Evolutionary conservation across 495 filamentous ascomycete genomes (phyloP), one percentile per base, ranked within the genome.

Genomic region (Daldinia grandis): DNA sequence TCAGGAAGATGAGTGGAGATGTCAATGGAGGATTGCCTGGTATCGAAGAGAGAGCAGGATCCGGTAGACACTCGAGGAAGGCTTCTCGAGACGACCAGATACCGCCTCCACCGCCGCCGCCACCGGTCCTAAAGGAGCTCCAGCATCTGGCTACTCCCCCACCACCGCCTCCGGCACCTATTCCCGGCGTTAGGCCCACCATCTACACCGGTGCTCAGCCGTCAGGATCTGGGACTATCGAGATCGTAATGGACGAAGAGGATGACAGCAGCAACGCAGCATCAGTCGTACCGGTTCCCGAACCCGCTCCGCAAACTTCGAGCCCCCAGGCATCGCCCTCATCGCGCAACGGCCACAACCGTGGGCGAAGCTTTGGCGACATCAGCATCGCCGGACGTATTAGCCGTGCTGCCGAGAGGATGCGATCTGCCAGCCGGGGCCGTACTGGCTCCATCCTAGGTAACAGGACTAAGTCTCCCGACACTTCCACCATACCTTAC

Each of bases 81-180:
- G 66, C 76, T 14, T 81, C 74, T 28, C 72, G 80, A 37, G 79
- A 84, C 47, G 81, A 83, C 64, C 80, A 83, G 40, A 79, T 80
- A 27, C 83, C 84, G 0, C 84, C 85, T 8, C 84, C 84, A 5
- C 84, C 85, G 1, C 83, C 83, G 0, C 84, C 82, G 1, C 80
- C 80, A 7, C 88, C 89, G 10, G 86, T 97, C 31, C 83, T 97
- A 40, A 89, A 89, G 56, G 91, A 97, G 69, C 87, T 97, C n/a
- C 91, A 93, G 75, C 93, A 97, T 79, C 86, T 97, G 8, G 88
- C 89, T 28, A 82, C 74, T 15, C 88, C 88, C 4, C 88, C 90
- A 3, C 90, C 89, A 4, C 90, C 89, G 0, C 90, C 90, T 10
- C 89, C 91, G 3, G 89, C 89, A 1, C 91, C 86, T 0, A 62